Percentiles rank a stretch among this genome's conserved stretches.
These are phyloP conservation scores for Ascochyta clinopodiicola DNA, from an alignment of 2,329 filamentous ascomycete genomes.

Conservation along the genomic window DNA sequence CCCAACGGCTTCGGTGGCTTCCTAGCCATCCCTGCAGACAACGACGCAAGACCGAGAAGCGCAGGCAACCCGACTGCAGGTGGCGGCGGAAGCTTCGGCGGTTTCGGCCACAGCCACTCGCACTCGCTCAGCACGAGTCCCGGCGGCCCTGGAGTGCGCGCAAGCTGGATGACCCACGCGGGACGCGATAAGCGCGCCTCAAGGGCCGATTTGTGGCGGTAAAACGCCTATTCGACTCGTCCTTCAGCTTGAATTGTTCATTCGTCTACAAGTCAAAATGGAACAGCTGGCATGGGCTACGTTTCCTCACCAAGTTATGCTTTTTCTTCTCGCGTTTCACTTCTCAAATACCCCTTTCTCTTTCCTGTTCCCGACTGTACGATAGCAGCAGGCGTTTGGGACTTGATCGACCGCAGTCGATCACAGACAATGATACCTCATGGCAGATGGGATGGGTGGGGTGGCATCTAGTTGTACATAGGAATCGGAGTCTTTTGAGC, in stretches of 20 bases:
- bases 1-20: constrained; percentile 72
- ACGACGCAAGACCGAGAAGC: constrained; percentile 42
- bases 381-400: constrained; percentile 17
- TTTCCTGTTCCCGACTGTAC: constrained; percentile 13
- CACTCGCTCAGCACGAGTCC: constrained; percentile 31
- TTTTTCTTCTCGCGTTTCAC: constrained; percentile 8
- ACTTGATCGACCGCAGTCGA: neutral
- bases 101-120: constrained; percentile 31
- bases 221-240: neutral
- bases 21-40: constrained; percentile 63
- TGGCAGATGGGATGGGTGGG: constrained; percentile 6
- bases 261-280: no score
- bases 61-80: constrained; percentile 37
- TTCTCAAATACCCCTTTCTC: constrained; percentile 25
- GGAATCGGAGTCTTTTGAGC: constrained; percentile 10
- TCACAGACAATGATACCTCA: constrained; percentile 4
- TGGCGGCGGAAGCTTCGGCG: constrained; percentile 22
- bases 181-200: constrained; percentile 44
- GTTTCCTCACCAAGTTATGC: neutral
- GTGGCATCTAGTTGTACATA: constrained; percentile 18
- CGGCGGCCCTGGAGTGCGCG: constrained; percentile 27
- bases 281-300: neutral
- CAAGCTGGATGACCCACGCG: constrained; percentile 43
- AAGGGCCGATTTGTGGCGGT: constrained; percentile 45
- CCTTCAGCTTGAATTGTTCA: neutral